These are phyloP conservation scores for Protomyces inouyei DNA, from an alignment of 1,139 yeast species.

Conservation along the genomic window DNA sequence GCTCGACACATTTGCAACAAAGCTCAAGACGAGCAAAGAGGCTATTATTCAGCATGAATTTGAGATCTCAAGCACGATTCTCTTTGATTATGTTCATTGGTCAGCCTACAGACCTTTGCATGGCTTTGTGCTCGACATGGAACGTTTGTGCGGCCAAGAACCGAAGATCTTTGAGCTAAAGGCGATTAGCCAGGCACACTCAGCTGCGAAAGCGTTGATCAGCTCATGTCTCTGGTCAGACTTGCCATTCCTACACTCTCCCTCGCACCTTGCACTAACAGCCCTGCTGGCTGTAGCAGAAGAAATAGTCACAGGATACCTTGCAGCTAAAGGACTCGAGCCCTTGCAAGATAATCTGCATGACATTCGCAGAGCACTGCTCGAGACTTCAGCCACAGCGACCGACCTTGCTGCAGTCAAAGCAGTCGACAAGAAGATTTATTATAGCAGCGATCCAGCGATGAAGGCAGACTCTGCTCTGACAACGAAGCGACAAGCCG, in stretches of 20 bases:
- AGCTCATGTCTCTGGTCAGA: slow-evolving; percentile 64
- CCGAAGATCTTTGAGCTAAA: slow-evolving; percentile 42
- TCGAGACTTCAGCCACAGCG: slow-evolving; percentile 41
- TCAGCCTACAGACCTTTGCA: slow-evolving; percentile 84
- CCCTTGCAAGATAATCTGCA: neutral
- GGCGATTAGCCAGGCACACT: slow-evolving; percentile 48
- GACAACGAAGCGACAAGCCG: slow-evolving; percentile 21
- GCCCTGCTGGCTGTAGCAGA: slow-evolving; percentile 66
- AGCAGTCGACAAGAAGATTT: slow-evolving; percentile 39
- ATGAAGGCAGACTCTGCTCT: slow-evolving; percentile 21
- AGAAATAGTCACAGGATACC: slow-evolving; percentile 59
- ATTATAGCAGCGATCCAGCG: slow-evolving; percentile 34
- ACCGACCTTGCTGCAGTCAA: slow-evolving; percentile 41
- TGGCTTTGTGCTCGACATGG: slow-evolving; percentile 88
- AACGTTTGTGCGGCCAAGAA: slow-evolving; percentile 41
- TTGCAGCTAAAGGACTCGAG: slow-evolving; percentile 39
- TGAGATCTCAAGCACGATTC: slow-evolving; percentile 62
- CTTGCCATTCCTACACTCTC: slow-evolving; percentile 70
- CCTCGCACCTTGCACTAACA: slow-evolving; percentile 92
- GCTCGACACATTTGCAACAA: slow-evolving; percentile 70
- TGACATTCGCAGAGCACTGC: neutral
- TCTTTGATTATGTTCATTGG: slow-evolving; percentile 77
- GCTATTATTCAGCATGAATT: slow-evolving; percentile 70
- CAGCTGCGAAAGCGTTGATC: slow-evolving; percentile 59
- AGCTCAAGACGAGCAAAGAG: slow-evolving; percentile 34